Conservation (phyloP, 441 rosid species). For the Capsella rubella region DNA sequence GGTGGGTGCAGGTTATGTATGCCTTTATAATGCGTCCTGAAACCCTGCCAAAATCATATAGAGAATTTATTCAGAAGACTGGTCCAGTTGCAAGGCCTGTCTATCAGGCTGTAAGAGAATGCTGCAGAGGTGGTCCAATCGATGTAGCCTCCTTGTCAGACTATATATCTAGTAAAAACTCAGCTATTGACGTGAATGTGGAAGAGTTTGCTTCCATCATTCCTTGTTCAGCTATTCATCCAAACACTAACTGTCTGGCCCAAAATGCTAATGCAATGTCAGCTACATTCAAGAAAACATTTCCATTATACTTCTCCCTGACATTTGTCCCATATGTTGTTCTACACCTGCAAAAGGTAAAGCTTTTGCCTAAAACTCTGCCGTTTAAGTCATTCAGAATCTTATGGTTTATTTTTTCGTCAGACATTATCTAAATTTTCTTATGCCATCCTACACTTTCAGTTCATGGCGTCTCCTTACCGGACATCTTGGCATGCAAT, state of each 20-base stretch:
- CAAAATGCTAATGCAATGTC: constrained; percentile 92
- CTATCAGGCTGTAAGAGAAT: constrained; percentile 89
- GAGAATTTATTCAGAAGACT: constrained; percentile 93
- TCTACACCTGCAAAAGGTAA: constrained; percentile 90
- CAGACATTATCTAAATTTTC: constrained; percentile 8
- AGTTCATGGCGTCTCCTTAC: constrained; percentile 95
- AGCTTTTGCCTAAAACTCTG: constrained; percentile 7
- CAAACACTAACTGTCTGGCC: constrained; percentile 70
- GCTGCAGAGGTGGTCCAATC: constrained; percentile 90
- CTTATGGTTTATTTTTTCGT: constrained; percentile 18
- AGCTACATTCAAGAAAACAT: constrained; percentile 94
- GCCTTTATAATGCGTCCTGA: constrained; percentile 97
- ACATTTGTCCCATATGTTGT: constrained; percentile 98
- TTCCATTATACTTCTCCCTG: constrained; percentile 92
- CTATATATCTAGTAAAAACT: constrained; percentile 61
- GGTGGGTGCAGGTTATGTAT: constrained; percentile 82
- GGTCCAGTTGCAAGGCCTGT: constrained; percentile 93
- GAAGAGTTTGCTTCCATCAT: constrained; percentile 83
- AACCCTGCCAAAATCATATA: constrained; percentile 95
- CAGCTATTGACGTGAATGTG: constrained; percentile 59
- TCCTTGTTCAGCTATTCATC: constrained; percentile 95
- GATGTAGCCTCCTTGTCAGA: constrained; percentile 77
- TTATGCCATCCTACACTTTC: constrained; percentile 33
- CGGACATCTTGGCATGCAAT: constrained; percentile 92
- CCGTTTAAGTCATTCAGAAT: not conserved